phyloP scores from a whole-genome alignment of 1,139 yeast species.

The Eremothecium gossypii region DNA sequence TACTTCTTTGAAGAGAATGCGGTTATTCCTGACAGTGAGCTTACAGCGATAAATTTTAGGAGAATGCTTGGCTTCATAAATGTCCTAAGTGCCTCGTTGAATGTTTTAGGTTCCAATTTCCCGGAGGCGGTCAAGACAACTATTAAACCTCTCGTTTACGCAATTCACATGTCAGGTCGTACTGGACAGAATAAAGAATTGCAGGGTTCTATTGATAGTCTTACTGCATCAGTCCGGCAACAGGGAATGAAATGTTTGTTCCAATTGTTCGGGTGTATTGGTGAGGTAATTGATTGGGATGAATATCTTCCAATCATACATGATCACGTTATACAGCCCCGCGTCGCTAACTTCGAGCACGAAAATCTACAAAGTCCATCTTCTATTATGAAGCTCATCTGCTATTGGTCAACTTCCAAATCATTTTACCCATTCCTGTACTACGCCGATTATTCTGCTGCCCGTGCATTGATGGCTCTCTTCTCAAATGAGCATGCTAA shows the following conservation, averaged over 20 bases:
- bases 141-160: slow-evolving; percentile 51
- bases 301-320: slow-evolving; percentile 45
- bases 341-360: slow-evolving; percentile 54
- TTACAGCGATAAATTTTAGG: slow-evolving; percentile 32
- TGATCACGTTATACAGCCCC: slow-evolving; percentile 49
- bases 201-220: slow-evolving; percentile 32
- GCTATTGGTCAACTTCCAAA: slow-evolving; percentile 49
- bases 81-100: slow-evolving; percentile 54
- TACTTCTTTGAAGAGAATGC: slow-evolving; percentile 32
- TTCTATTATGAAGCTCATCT: slow-evolving; percentile 59
- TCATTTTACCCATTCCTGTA: slow-evolving; percentile 45
- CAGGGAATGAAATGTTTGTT: slow-evolving; percentile 50
- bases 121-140: slow-evolving; percentile 42
- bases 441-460: slow-evolving; percentile 48
- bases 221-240: slow-evolving; percentile 50
- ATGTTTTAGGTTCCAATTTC: slow-evolving; percentile 53
- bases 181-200: slow-evolving; percentile 31
- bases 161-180: slow-evolving; percentile 48
- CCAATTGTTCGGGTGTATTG: slow-evolving; percentile 41
- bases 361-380: slow-evolving; percentile 84
- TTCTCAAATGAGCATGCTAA: slow-evolving; percentile 46
- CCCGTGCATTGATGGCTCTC: slow-evolving; percentile 46
- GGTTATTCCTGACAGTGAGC: slow-evolving; percentile 18
- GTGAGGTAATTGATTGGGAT: slow-evolving; percentile 47
- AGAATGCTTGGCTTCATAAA: slow-evolving; percentile 64